Evolutionary conservation across 2,329 filamentous ascomycete species (phyloP), one percentile per base, ranked within the genome.

Genomic region (Atkinsonella hypoxylon): DNA sequence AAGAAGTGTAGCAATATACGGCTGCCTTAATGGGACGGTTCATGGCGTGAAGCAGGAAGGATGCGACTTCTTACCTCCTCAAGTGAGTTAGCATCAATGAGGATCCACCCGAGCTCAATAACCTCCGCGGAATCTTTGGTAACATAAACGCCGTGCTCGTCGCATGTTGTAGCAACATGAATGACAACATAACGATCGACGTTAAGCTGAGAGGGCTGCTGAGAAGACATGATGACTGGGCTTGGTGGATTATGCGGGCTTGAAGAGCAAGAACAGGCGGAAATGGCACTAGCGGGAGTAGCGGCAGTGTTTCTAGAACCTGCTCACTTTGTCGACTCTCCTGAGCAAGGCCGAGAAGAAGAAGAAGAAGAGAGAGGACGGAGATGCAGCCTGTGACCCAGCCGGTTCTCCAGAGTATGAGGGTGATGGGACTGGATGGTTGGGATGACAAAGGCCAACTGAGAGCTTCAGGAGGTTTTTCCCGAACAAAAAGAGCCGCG

Each of bases 71-170:
- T 71, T 76, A 95, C 90, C 85, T 96, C 90, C 62, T 96, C 90
- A 61, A 89, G 86, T 56, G 81, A 85, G 74, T 91, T 93, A 58
- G 89, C 85, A 67, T 96, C 90, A 56, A 96, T 78, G 63, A 98
- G 74, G 65, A 97, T 95, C 93, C 93, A 98, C 57, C 91, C 93
- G 66, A 98, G 79, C 79, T 98, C 93, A 70, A 98, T 98, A 59
- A 98, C 93, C 75, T 98, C 93, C 55, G 93, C 93, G 53, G 93
- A 97, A 72, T 98, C 93, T 73, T 97, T 97, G 54, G 93, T 98
- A 53, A 98, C 93, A 70, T 98, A 98, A 58, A 98, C 93, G 56
- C 93, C 93, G 72, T 98, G 93, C 70, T 98, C 93, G 70, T 98
- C 93, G 72, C 93, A 98, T 60, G 93, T 98, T 36, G 93, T 98